A percentile compares a stretch with the other conserved stretches of the same genome.
These are phyloP conservation scores for Yamadazyma membranifaciens DNA, from an alignment of 1,139 yeast species.

Conservation along the genomic window DNA sequence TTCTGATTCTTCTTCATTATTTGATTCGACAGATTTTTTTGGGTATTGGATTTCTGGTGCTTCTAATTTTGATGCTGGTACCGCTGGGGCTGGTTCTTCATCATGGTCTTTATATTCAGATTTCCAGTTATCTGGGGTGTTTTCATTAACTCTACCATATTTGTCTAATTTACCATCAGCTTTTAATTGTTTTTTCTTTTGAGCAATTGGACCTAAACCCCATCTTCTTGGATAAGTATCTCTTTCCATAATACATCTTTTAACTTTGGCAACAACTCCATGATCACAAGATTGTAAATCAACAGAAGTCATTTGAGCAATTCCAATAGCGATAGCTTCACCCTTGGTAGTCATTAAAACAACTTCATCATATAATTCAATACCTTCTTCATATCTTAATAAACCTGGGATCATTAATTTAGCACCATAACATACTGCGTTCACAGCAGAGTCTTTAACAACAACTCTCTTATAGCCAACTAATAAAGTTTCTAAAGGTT, in stretches of 20 bases:
- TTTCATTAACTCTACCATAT: conserved; percentile 89
- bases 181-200: conserved; percentile 97
- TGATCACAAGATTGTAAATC: conserved; percentile 96
- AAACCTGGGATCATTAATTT: conserved; percentile 98
- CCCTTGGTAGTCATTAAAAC: conserved; percentile 98
- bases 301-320: conserved; percentile 98
- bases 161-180: conserved; percentile 97
- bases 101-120: conserved; percentile 80
- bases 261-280: conserved; percentile 97
- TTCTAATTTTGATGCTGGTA: conserved; percentile 46
- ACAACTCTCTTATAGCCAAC: conserved; percentile 96
- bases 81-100: conserved; percentile 55
- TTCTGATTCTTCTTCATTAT: conserved; percentile 30
- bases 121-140: conserved; percentile 94
- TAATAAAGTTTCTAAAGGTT: conserved; percentile 90
- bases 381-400: conserved; percentile 95
- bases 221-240: conserved; percentile 99
- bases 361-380: conserved; percentile 95
- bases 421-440: conserved; percentile 98
- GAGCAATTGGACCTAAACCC: conserved; percentile 99
- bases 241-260: conserved; percentile 99
- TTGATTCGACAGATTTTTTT: conserved; percentile 39
- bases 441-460: conserved; percentile 97
- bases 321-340: conserved; percentile 98
- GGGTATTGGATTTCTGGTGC: conserved; percentile 55